Percentiles rank a stretch among this genome's conserved stretches.
Evolutionary conservation across 352 stramenopile genomes (phyloP).

Genomic region (Pythium monospermum): DNA sequence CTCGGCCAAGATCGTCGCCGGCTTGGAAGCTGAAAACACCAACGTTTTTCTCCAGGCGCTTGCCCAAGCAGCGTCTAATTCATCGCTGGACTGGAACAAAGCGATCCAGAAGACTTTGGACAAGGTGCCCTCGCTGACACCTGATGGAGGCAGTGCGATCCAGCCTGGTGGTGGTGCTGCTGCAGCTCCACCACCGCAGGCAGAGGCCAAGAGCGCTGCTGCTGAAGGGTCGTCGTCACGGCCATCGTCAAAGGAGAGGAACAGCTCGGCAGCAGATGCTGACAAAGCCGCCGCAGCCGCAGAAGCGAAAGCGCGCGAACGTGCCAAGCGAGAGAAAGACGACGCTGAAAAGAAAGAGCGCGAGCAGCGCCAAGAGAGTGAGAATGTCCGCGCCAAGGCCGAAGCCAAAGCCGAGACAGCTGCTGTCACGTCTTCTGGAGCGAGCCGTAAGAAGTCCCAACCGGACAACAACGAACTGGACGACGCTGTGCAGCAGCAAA

Average conservation of each 20-base stretch:
- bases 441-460: conserved; percentile 22
- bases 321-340: conserved; percentile 33
- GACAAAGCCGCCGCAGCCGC: conserved; percentile 30
- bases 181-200: conserved; percentile 7
- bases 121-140: conserved; percentile 58
- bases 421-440: conserved; percentile 9
- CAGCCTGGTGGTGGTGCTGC: conserved; percentile 10
- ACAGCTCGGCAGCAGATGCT: conserved; percentile 16
- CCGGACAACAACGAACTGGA: conserved; percentile 48
- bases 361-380: conserved; percentile 14
- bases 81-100: conserved; percentile 57
- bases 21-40: conserved; percentile 80
- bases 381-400: conserved; percentile 17
- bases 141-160: conserved; percentile 33
- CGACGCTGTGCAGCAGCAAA: conserved; percentile 45
- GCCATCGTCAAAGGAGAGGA: conserved; percentile 41
- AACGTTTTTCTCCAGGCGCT: conserved; percentile 76
- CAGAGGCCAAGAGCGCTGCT: conserved; percentile 22
- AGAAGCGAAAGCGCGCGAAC: conserved; percentile 51
- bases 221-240: conserved; percentile 22
- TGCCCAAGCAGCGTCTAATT: conserved; percentile 47
- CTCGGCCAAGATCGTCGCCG: conserved; percentile 82
- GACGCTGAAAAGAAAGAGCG: conserved; percentile 26
- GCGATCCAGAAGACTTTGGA: conserved; percentile 58
- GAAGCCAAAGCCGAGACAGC: conserved; percentile 34